Evolutionary conservation across 768 basidiomycete genomes (phyloP).

Genomic region (Sarcodon aspratus): DNA sequence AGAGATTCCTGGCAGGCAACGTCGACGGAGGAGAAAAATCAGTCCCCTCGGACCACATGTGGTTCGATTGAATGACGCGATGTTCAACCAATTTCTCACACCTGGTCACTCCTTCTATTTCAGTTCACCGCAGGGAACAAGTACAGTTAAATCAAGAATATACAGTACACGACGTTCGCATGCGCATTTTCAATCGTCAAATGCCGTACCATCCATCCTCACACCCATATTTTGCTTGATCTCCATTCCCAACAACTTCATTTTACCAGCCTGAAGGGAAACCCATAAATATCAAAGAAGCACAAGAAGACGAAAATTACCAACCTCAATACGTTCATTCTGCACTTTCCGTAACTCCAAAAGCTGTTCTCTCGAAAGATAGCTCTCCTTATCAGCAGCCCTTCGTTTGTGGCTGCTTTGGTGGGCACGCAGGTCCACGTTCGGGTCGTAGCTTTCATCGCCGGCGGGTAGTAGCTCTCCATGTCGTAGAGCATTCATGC

Average conservation of each 20-base stretch:
- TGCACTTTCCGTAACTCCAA: conserved; percentile 76
- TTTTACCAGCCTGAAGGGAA: conserved; percentile 53
- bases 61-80: no score
- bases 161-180: no score
- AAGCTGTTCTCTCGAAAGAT: conserved; percentile 69
- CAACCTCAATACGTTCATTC: conserved; percentile 72
- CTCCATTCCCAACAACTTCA: conserved; percentile 85
- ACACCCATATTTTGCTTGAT: conserved; percentile 79
- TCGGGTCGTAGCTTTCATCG: conserved; percentile 70
- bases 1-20: no score
- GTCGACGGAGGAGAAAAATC: no score
- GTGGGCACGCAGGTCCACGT: conserved; percentile 74
- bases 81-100: no score
- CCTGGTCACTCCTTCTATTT: no score
- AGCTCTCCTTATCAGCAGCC: conserved; percentile 55
- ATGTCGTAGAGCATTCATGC: conserved; percentile 77
- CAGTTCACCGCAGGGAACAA: no score
- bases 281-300: not conserved
- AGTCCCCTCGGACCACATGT: no score
- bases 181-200: conserved; percentile 28
- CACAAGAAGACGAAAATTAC: conserved; percentile 7
- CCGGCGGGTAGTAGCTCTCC: conserved; percentile 71
- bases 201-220: conserved; percentile 67
- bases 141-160: no score
- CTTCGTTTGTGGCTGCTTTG: conserved; percentile 61